Evolutionary conservation across 78 protist species (phyloP), one percentile per base, ranked within the genome.

Genomic region (Dictyostelium discoideum): DNA sequence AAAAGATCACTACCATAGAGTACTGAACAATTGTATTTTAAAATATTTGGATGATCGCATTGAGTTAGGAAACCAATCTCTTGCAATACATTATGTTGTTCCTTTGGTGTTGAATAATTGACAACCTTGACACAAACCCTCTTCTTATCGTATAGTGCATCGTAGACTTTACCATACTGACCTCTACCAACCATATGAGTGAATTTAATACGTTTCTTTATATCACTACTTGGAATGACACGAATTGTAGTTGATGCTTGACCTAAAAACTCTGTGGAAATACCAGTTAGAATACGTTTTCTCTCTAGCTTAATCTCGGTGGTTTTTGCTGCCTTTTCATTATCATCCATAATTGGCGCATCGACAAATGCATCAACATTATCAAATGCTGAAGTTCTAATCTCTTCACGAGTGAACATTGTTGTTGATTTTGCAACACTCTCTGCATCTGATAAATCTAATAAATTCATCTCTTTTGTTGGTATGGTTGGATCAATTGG

Each of bases 61-160:
- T 37, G 32, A 39, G 60, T 63, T 0, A 90, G 88, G 88, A 82
- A 90, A 37, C 95, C 95, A 81, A 90, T 73, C 26, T 90, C 95
- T 42, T 60, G 76, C 0, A 82, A 24, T 9, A 90, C 95, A 50
- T 50, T 72, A 8, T 82, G 82, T 72, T 90, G 95, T 50, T 90
- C 95, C 37, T 90, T 90, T 42, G 95, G 89, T 8, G 81, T 72
- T 1, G 74, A 20, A 32, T 90, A 90, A 13, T 80, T 72, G 7
- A 90, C 88, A 1, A 90, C 95, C 24, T 90, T 90, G 18, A 90
- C 76, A 6, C 87, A 86, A 2, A 90, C 95, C 32, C 85, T 90
- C 60, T 90, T 90, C 88, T 90, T 90, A 2, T 90, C 88, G 20
- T 82, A 90, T 16, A 60, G 50, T 22, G 88, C 95, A 26, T 90